These are phyloP conservation scores for Penicillium angulare DNA, from an alignment of 495 filamentous ascomycete genomes.

Conservation along the genomic window DNA sequence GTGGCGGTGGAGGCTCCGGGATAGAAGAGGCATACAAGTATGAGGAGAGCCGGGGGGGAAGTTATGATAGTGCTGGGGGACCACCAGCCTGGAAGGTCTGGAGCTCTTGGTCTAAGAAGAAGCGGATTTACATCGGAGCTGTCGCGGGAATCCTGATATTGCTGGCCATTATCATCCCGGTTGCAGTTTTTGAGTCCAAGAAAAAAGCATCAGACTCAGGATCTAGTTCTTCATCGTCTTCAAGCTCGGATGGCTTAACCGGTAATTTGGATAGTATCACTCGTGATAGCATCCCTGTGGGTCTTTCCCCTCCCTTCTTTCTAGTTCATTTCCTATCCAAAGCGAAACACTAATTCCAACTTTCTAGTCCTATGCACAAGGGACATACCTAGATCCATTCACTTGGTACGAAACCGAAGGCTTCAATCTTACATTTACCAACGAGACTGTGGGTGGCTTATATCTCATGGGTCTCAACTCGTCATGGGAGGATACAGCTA, in stretches of 20 bases:
- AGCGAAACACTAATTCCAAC: neutral
- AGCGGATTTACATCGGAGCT: slow-evolving; percentile 34
- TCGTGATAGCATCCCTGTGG: slow-evolving; percentile 60
- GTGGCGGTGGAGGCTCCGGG: slow-evolving; percentile 35
- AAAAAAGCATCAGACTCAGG: slow-evolving; percentile 46
- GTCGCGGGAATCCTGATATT: slow-evolving; percentile 53
- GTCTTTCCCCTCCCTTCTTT: slow-evolving; percentile 3
- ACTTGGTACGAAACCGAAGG: slow-evolving; percentile 89
- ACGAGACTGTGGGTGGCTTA: slow-evolving; percentile 77
- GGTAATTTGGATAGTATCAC: slow-evolving; percentile 57
- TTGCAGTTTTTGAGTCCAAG: slow-evolving; percentile 69
- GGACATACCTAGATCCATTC: slow-evolving; percentile 83
- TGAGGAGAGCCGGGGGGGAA: slow-evolving; percentile 35
- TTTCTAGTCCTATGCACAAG: slow-evolving; percentile 54
- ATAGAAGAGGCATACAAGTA: slow-evolving; percentile 28
- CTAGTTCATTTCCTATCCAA: neutral
- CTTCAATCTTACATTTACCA: slow-evolving; percentile 94
- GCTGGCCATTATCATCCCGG: slow-evolving; percentile 69
- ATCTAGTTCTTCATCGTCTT: slow-evolving; percentile 33
- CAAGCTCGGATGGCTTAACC: slow-evolving; percentile 28
- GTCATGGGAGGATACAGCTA: slow-evolving; percentile 79
- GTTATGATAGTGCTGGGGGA: slow-evolving; percentile 16
- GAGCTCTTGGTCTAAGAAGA: slow-evolving; percentile 32
- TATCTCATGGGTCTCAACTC: slow-evolving; percentile 86
- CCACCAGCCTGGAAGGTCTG: slow-evolving; percentile 35